A percentile compares a stretch with the other conserved stretches of the same genome.
phyloP scores from a whole-genome alignment of 352 stramenopile species.

The Phytopythium kandeliae region DNA sequence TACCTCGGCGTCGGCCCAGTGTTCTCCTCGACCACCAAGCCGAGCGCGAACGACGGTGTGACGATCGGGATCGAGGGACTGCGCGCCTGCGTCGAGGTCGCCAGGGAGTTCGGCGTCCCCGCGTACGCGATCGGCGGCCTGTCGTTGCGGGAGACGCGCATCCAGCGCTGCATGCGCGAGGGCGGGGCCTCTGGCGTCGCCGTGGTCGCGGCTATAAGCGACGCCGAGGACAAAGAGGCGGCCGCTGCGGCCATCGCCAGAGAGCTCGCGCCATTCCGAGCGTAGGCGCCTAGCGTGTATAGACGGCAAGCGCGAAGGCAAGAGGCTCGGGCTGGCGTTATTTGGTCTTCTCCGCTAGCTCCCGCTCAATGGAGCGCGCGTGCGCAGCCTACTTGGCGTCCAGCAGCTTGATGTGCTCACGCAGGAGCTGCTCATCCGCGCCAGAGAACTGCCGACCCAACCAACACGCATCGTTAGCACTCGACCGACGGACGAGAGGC shows the following conservation, averaged over 20 bases:
- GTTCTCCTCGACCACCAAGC: slow-evolving; percentile 47
- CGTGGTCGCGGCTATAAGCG: slow-evolving; percentile 46
- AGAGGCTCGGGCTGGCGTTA: not conserved
- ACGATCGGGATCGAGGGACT: slow-evolving; percentile 40
- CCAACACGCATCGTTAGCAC: too few species aligned
- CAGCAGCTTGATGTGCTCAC: slow-evolving; percentile 67
- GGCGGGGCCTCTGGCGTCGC: slow-evolving; percentile 33
- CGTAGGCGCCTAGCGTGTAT: too few species aligned
- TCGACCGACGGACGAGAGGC: too few species aligned
- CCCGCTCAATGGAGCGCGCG: not conserved
- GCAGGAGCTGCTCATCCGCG: slow-evolving; percentile 69
- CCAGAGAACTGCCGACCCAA: slow-evolving; percentile 83
- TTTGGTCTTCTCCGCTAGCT: too few species aligned
- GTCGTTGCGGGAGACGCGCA: slow-evolving; percentile 22
- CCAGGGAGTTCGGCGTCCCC: slow-evolving; percentile 22
- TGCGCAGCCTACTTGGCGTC: slow-evolving; percentile 43
- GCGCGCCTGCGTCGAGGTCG: slow-evolving; percentile 14
- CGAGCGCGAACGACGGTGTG: slow-evolving; percentile 42
- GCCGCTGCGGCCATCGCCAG: slow-evolving; percentile 19
- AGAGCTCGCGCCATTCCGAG: slow-evolving; percentile 13
- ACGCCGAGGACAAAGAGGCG: slow-evolving; percentile 18
- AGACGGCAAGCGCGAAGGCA: too few species aligned
- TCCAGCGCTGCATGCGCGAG: slow-evolving; percentile 35
- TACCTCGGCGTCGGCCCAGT: slow-evolving; percentile 52
- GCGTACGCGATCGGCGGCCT: slow-evolving; percentile 51